Percentiles rank a stretch among this genome's conserved stretches.
Evolutionary conservation across 306 rosid species (phyloP).

Genomic region (Canavalia ensiformis): DNA sequence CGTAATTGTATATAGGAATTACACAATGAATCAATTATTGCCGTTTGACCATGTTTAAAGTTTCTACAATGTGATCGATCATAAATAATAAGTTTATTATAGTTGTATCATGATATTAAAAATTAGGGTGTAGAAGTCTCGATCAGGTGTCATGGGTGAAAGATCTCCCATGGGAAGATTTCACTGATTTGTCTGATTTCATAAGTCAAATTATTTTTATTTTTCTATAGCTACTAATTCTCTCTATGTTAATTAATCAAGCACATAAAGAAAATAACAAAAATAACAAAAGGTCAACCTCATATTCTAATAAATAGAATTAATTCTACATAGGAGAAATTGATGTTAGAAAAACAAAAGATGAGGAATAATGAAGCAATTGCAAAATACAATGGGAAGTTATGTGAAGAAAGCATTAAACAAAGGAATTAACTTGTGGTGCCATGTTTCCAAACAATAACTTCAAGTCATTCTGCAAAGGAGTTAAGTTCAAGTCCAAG

Average conservation of each 20-base stretch:
- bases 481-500: constrained; percentile 82
- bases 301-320: not conserved
- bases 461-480: constrained; percentile 80
- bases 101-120: no score
- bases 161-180: not conserved
- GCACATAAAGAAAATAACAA: not conserved
- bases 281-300: not conserved
- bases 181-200: not conserved
- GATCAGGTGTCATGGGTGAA: no score
- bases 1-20: no score
- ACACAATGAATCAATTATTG: no score
- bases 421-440: constrained; percentile 56
- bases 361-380: not conserved
- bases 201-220: not conserved
- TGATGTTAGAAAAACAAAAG: not conserved
- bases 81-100: not conserved
- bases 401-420: constrained; percentile 33
- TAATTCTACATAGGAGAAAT: not conserved
- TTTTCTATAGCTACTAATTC: not conserved
- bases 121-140: no score
- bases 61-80: not conserved
- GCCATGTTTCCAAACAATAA: constrained; percentile 69
- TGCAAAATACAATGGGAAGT: not conserved
- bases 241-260: not conserved
- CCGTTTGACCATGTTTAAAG: not conserved